Evolutionary conservation across 2,329 filamentous ascomycete genomes (phyloP).

Genomic region (Cladosporium phlei): DNA sequence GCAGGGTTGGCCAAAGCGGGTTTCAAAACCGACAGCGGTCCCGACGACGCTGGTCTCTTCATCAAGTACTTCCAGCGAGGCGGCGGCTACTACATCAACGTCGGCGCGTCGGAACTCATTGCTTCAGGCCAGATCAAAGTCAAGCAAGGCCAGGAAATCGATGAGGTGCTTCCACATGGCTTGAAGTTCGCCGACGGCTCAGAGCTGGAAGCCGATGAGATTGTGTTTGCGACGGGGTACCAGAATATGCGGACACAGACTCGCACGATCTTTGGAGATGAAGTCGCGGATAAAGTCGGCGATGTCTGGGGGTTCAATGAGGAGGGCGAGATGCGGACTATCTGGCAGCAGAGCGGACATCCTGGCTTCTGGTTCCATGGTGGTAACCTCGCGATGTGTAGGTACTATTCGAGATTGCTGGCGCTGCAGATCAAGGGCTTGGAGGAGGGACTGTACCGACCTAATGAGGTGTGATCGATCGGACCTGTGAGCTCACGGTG

Average conservation of each 20-base stretch:
- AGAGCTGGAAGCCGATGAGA: conserved; percentile 41
- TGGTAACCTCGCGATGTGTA: conserved; percentile 37
- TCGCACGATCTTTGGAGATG: conserved; percentile 37
- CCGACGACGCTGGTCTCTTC: conserved; percentile 27
- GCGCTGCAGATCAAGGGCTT: conserved; percentile 42
- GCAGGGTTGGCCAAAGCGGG: conserved; percentile 40
- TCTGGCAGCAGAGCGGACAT: conserved; percentile 24
- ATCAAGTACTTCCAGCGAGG: conserved; percentile 39
- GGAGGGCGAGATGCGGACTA: conserved; percentile 40
- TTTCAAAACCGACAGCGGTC: conserved; percentile 39
- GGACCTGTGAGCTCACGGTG: too few species aligned
- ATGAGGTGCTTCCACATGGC: conserved; percentile 36
- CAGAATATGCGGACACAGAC: conserved; percentile 40
- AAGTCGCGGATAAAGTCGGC: conserved; percentile 37
- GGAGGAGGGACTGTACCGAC: conserved; percentile 18
- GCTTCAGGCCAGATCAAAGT: conserved; percentile 43
- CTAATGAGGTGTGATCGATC: conserved; percentile 12
- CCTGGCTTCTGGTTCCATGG: conserved; percentile 43
- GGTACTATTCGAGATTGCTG: conserved; percentile 47
- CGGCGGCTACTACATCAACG: conserved; percentile 47
- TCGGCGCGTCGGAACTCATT: conserved; percentile 41
- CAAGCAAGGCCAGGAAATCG: conserved; percentile 35
- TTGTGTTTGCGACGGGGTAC: conserved; percentile 46
- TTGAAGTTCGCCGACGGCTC: conserved; percentile 42
- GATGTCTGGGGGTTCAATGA: conserved; percentile 44